These are phyloP conservation scores for Colletotrichum somersetense DNA, from an alignment of 2,329 filamentous ascomycete genomes.

Conservation along the genomic window DNA sequence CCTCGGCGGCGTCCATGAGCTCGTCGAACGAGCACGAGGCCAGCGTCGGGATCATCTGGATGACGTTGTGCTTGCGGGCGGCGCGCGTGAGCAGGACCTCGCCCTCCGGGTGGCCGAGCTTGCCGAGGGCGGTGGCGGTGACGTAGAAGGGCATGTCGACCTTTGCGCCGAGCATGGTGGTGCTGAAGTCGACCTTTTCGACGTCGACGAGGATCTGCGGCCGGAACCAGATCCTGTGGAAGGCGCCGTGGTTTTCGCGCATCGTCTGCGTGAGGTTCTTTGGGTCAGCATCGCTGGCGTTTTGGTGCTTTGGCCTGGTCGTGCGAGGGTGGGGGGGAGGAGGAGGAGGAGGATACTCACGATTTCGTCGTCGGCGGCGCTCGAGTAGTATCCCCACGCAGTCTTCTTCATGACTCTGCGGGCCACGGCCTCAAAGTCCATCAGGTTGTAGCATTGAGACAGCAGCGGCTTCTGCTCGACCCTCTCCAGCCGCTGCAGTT, in stretches of 20 bases:
- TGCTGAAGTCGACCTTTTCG: conserved; percentile 85
- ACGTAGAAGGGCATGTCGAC: conserved; percentile 93
- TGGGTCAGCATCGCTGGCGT: conserved; percentile 41
- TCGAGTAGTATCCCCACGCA: conserved; percentile 98
- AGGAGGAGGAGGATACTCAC: conserved; percentile 58
- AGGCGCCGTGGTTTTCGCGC: conserved; percentile 94
- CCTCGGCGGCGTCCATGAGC: conserved; percentile 86
- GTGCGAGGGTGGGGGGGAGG: background rate
- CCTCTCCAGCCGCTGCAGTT: conserved; percentile 77
- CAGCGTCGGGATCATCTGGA: conserved; percentile 98
- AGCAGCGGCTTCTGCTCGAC: conserved; percentile 82
- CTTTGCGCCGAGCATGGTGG: conserved; percentile 93
- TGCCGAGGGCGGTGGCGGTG: conserved; percentile 94
- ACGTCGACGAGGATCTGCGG: conserved; percentile 91
- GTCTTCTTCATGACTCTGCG: conserved; percentile 93
- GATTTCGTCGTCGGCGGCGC: conserved; percentile 90
- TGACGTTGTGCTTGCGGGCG: conserved; percentile 85
- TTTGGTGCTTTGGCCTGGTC: background rate
- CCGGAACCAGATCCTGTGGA: conserved; percentile 97
- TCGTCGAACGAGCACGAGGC: conserved; percentile 98
- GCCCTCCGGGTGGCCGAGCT: conserved; percentile 92
- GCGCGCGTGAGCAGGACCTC: conserved; percentile 92
- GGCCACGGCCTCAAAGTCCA: conserved; percentile 96
- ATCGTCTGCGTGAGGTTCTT: conserved; percentile 72
- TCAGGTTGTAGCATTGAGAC: conserved; percentile 90